Percentiles rank a stretch among this genome's conserved stretches.
Evolutionary conservation across 1,284 basidiomycete genomes (phyloP).

Genomic region (Pascua sp.): DNA sequence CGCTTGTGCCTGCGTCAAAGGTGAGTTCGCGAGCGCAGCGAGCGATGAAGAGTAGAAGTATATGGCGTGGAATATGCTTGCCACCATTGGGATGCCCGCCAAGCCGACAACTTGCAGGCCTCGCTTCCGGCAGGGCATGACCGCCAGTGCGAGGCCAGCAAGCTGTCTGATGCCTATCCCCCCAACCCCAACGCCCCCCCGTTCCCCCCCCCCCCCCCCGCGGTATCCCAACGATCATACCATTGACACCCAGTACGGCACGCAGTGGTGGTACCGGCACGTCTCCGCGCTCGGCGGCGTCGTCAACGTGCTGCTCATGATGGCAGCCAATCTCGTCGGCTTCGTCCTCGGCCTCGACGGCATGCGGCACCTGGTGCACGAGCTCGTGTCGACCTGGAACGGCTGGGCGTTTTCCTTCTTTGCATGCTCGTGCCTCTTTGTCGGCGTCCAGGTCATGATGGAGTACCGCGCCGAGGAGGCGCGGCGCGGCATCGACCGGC

Average conservation of each 20-base stretch:
- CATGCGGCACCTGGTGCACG: slow-evolving; percentile 63
- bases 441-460: slow-evolving; percentile 89
- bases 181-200: too few species aligned
- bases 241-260: slow-evolving; percentile 58
- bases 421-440: slow-evolving; percentile 67
- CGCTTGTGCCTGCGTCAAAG: slow-evolving; percentile 61
- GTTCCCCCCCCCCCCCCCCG: too few species aligned
- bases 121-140: too few species aligned
- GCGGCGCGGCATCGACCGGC: slow-evolving; percentile 41
- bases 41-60: too few species aligned
- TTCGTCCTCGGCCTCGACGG: slow-evolving; percentile 91
- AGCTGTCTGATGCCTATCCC: too few species aligned
- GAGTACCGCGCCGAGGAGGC: slow-evolving; percentile 65
- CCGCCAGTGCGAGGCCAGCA: too few species aligned
- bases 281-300: slow-evolving; percentile 79
- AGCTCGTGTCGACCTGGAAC: slow-evolving; percentile 59
- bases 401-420: slow-evolving; percentile 63
- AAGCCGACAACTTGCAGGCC: too few species aligned
- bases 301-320: slow-evolving; percentile 83
- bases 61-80: too few species aligned
- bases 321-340: slow-evolving; percentile 88
- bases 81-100: too few species aligned
- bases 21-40: slow-evolving; percentile 51
- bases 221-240: too few species aligned
- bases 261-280: slow-evolving; percentile 77